Conservation (phyloP, 2,329 filamentous ascomycete genomes). For the Thielaviopsis cerberus region DNA sequence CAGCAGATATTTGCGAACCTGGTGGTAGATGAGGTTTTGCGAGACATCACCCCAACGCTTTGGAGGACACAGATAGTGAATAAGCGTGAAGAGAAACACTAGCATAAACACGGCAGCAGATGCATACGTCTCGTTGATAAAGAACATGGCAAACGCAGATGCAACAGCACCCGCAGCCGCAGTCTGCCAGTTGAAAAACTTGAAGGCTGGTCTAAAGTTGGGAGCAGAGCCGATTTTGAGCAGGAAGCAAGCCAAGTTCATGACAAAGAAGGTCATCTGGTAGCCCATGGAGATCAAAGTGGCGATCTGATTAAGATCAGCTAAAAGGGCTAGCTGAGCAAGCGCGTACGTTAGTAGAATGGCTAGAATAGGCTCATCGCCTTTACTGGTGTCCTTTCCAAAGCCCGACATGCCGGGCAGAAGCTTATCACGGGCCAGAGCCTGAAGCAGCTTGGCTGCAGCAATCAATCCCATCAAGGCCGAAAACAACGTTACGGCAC, state of each 20-base stretch:
- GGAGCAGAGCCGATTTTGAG: conserved; percentile 74
- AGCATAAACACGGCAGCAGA: conserved; percentile 55
- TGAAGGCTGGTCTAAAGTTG: conserved; percentile 75
- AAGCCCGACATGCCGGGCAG: conserved; percentile 60
- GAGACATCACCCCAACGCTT: conserved; percentile 85
- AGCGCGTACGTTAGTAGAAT: conserved; percentile 59
- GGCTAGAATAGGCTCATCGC: conserved; percentile 58
- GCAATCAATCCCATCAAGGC: conserved; percentile 75
- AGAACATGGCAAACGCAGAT: conserved; percentile 72
- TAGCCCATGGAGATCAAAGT: conserved; percentile 84
- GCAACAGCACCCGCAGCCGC: conserved; percentile 56
- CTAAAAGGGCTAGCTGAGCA: conserved; percentile 62
- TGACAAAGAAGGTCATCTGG: conserved; percentile 81
- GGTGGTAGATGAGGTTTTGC: conserved; percentile 68
- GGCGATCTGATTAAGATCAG: conserved; percentile 73
- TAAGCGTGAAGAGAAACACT: conserved; percentile 60
- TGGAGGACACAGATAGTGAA: conserved; percentile 69
- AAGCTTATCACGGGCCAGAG: conserved; percentile 59
- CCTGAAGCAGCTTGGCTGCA: conserved; percentile 68
- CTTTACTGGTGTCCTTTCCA: conserved; percentile 49
- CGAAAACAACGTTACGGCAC: conserved; percentile 68
- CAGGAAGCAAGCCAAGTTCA: conserved; percentile 72
- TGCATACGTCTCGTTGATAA: conserved; percentile 68
- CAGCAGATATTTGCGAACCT: conserved; percentile 73
- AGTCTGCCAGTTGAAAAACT: conserved; percentile 76